A percentile compares a stretch with the other conserved stretches of the same genome.
Evolutionary conservation across 2,329 filamentous ascomycete species (phyloP).

Genomic region (Helicocarpus griseus): DNA sequence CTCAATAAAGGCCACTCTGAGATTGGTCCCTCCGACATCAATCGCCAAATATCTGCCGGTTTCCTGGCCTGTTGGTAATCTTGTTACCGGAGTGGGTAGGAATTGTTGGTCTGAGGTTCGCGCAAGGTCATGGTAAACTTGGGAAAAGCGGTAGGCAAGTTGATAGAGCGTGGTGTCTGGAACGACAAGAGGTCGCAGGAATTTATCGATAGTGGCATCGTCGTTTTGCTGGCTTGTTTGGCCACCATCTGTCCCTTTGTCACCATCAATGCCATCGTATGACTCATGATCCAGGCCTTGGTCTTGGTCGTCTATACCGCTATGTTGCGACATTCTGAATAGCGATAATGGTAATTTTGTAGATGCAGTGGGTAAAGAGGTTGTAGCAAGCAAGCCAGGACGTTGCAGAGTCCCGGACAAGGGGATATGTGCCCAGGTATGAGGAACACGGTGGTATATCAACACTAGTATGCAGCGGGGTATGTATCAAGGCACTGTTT

Average conservation of each 20-base stretch:
- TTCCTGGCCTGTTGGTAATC: conserved; percentile 41
- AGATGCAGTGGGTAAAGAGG: neutral
- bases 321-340: neutral
- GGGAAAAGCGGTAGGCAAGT: conserved; percentile 37
- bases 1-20: conserved; percentile 48
- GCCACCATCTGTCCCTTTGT: conserved; percentile 2
- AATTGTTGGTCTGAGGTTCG: conserved; percentile 38
- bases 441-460: neutral
- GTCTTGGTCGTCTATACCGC: conserved; percentile 1
- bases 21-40: conserved; percentile 48
- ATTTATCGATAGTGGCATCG: conserved; percentile 29
- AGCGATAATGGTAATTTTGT: neutral
- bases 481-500: too few species aligned
- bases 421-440: neutral
- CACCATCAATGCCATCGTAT: conserved; percentile 23
- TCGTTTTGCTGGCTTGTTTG: conserved; percentile 21
- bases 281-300: conserved; percentile 7
- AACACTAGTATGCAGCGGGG: neutral
- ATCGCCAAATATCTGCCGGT: conserved; percentile 47
- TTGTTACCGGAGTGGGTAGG: conserved; percentile 38
- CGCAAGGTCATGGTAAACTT: conserved; percentile 35
- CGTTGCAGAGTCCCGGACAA: neutral
- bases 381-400: neutral
- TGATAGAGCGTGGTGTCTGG: conserved; percentile 36
- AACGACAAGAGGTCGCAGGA: conserved; percentile 31